Conservation (phyloP, 805 yeast species). For the Candida alai region DNA sequence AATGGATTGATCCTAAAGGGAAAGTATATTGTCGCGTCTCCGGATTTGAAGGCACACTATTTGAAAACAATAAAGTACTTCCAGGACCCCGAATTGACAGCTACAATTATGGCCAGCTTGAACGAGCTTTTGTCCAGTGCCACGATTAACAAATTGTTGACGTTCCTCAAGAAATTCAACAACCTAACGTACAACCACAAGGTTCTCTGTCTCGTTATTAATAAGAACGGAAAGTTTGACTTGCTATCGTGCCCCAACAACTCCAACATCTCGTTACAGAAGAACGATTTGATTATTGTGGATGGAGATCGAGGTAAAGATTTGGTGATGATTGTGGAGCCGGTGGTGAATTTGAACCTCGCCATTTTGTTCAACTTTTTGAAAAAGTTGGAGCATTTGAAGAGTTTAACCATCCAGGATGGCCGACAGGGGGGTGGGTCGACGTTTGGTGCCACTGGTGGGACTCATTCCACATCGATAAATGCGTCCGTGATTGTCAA, state of each 20-base stretch:
- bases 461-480: conserved; percentile 37
- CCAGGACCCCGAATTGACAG: conserved; percentile 27
- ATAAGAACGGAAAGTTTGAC: conserved; percentile 67
- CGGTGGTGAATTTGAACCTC: conserved; percentile 55
- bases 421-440: conserved; percentile 11
- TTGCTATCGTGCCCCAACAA: conserved; percentile 62
- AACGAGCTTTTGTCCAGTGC: conserved; percentile 24
- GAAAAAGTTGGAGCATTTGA: conserved; percentile 67
- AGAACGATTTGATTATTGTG: conserved; percentile 66
- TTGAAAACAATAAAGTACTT: conserved; percentile 52
- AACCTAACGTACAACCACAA: conserved; percentile 40
- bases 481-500: conserved; percentile 36
- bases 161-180: conserved; percentile 38
- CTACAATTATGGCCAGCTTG: conserved; percentile 24
- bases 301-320: conserved; percentile 87
- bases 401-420: conserved; percentile 41
- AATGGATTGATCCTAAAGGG: conserved; percentile 59
- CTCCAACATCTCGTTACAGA: conserved; percentile 54
- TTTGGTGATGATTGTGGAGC: conserved; percentile 67
- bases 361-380: conserved; percentile 71
- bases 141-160: conserved; percentile 27
- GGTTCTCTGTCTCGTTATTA: conserved; percentile 45
- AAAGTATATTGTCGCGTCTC: conserved; percentile 55
- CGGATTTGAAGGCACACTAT: conserved; percentile 48
- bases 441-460: conserved; percentile 22